phyloP scores from a whole-genome alignment of 176 grass and related monocot species.

The barley (Hordeum vulgare) region DNA sequence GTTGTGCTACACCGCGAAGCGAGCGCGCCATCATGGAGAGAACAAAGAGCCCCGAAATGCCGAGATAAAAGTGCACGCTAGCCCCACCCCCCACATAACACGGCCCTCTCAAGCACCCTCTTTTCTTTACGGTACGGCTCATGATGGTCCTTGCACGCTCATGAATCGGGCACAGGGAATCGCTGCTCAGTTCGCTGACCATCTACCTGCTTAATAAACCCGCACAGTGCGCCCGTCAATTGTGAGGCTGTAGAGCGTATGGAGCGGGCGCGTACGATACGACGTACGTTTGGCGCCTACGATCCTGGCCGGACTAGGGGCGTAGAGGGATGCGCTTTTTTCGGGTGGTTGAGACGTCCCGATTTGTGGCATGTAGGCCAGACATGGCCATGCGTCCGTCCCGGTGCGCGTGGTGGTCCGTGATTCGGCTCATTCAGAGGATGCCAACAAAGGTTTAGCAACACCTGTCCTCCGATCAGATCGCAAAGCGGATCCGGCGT shows the following conservation, averaged over 20 bases:
- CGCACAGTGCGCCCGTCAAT: background rate
- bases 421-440: conserved; percentile 14
- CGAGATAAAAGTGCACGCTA: background rate
- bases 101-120: background rate
- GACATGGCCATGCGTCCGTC: conserved; percentile 3
- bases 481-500: conserved; percentile 14
- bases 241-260: background rate
- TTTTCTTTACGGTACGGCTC: background rate
- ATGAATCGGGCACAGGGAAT: background rate
- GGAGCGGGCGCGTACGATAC: background rate
- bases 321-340: background rate
- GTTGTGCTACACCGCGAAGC: background rate
- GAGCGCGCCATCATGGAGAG: background rate
- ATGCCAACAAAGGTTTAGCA: conserved; percentile 15
- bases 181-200: background rate
- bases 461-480: background rate
- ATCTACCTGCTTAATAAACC: background rate
- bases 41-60: background rate
- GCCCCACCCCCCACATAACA: background rate
- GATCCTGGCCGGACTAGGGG: background rate
- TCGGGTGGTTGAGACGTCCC: conserved; percentile 22
- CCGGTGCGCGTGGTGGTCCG: background rate
- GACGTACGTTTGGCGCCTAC: background rate
- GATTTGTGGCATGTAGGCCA: background rate
- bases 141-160: background rate